Conservation (phyloP, 148 eudicot genomes). For the Agrostemma githago region DNA sequence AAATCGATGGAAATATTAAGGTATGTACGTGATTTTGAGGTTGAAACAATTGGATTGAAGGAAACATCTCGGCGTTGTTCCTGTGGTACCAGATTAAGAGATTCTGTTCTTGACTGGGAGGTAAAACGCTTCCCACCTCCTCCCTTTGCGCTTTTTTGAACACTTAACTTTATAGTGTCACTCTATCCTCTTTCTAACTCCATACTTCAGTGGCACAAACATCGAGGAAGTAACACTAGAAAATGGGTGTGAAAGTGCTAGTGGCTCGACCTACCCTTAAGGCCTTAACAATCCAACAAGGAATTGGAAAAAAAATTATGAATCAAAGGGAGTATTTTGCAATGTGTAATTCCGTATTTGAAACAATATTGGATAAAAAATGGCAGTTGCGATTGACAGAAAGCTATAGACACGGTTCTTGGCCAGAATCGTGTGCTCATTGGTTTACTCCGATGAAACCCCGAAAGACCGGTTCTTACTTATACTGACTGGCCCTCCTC, state of each 20-base stretch:
- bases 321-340: neutral
- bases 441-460: neutral
- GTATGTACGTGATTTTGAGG: conserved; percentile 92
- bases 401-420: neutral
- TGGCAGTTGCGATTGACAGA: neutral
- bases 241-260: neutral
- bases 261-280: neutral
- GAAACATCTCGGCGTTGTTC: conserved; percentile 82
- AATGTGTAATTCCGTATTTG: neutral
- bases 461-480: neutral
- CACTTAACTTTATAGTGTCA: neutral
- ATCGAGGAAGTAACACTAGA: neutral
- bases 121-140: conserved; percentile 33
- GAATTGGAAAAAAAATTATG: neutral
- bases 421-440: conserved; percentile 10
- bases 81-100: conserved; percentile 70
- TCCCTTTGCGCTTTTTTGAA: neutral
- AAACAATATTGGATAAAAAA: neutral
- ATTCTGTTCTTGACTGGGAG: conserved; percentile 99
- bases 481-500: conserved; percentile 7
- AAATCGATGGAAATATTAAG: conserved; percentile 37
- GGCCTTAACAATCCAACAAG: neutral
- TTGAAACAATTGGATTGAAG: conserved; percentile 92
- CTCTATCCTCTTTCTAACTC: neutral
- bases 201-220: neutral